Evolutionary conservation across 2,329 filamentous ascomycete species (phyloP).

Genomic region (Pyricularia pennisetigena): DNA sequence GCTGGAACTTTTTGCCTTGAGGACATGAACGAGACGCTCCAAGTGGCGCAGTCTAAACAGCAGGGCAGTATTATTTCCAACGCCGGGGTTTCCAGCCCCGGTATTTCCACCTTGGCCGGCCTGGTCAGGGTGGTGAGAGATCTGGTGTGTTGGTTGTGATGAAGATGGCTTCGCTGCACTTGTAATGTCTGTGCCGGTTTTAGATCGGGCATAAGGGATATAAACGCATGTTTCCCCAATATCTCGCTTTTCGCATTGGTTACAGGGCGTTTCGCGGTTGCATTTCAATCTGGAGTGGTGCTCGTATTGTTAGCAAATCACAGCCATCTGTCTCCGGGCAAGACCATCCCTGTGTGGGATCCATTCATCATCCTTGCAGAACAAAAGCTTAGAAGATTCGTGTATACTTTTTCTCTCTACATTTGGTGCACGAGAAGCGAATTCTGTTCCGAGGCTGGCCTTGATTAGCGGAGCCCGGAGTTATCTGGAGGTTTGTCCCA

Average conservation of each 20-base stretch:
- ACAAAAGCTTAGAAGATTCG: neutral
- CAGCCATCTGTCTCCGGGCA: neutral
- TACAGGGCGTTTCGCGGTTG: slow-evolving; percentile 18
- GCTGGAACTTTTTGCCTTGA: neutral
- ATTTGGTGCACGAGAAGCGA: slow-evolving; percentile 21
- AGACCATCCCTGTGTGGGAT: too few relatives aligned
- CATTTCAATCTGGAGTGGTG: slow-evolving; percentile 13
- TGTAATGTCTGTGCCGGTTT: neutral
- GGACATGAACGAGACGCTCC: slow-evolving; percentile 6
- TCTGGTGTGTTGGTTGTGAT: neutral
- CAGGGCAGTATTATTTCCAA: neutral
- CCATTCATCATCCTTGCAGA: neutral
- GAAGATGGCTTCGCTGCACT: neutral
- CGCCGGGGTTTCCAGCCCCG: neutral
- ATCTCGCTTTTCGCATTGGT: slow-evolving; percentile 19
- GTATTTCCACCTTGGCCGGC: neutral
- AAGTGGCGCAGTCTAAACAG: slow-evolving; percentile 6
- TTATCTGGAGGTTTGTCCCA: neutral
- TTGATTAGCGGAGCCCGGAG: neutral
- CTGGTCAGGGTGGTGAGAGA: neutral
- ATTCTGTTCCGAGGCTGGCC: slow-evolving; percentile 16
- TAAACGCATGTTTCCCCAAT: slow-evolving; percentile 13
- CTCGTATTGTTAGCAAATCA: neutral
- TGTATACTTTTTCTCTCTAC: slow-evolving; percentile 23
- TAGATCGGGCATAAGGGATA: slow-evolving; percentile 9